Evolutionary conservation across 2,329 filamentous ascomycete species (phyloP).

Genomic region (Trichoderma atroviride): DNA sequence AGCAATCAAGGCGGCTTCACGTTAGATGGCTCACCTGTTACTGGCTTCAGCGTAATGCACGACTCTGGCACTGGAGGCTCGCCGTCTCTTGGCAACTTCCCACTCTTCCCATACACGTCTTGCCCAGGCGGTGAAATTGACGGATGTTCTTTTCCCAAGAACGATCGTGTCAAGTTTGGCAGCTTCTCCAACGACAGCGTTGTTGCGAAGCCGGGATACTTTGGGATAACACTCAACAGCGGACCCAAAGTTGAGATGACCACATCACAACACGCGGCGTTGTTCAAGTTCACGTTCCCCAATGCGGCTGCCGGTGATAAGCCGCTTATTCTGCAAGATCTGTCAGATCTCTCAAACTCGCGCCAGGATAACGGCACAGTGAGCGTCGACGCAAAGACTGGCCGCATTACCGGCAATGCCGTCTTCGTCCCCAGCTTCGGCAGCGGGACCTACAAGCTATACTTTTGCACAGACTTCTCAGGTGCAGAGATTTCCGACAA

Average conservation of each 20-base stretch:
- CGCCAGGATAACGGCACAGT: slow-evolving; percentile 60
- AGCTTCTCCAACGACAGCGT: slow-evolving; percentile 55
- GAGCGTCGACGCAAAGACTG: slow-evolving; percentile 56
- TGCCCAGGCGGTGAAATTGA: slow-evolving; percentile 65
- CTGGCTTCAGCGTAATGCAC: slow-evolving; percentile 61
- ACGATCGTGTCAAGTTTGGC: slow-evolving; percentile 43
- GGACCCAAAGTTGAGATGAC: slow-evolving; percentile 69
- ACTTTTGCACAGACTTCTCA: slow-evolving; percentile 70
- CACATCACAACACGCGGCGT: slow-evolving; percentile 62
- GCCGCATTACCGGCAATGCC: slow-evolving; percentile 65
- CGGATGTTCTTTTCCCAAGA: slow-evolving; percentile 61
- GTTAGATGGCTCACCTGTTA: slow-evolving; percentile 52
- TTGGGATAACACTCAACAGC: slow-evolving; percentile 61
- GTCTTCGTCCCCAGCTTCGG: slow-evolving; percentile 68
- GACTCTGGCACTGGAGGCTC: slow-evolving; percentile 60
- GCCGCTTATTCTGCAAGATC: slow-evolving; percentile 67
- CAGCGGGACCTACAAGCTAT: slow-evolving; percentile 58
- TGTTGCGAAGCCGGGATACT: slow-evolving; percentile 65
- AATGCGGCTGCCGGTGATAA: slow-evolving; percentile 44
- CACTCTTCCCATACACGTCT: slow-evolving; percentile 66
- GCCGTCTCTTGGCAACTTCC: slow-evolving; percentile 72
- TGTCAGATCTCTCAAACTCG: slow-evolving; percentile 65
- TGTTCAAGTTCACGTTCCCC: slow-evolving; percentile 67
- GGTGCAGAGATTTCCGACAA: slow-evolving; percentile 60
- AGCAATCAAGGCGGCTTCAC: slow-evolving; percentile 62